These are phyloP conservation scores for Albatrellus ellisii DNA, from an alignment of 768 basidiomycete genomes.

Conservation along the genomic window DNA sequence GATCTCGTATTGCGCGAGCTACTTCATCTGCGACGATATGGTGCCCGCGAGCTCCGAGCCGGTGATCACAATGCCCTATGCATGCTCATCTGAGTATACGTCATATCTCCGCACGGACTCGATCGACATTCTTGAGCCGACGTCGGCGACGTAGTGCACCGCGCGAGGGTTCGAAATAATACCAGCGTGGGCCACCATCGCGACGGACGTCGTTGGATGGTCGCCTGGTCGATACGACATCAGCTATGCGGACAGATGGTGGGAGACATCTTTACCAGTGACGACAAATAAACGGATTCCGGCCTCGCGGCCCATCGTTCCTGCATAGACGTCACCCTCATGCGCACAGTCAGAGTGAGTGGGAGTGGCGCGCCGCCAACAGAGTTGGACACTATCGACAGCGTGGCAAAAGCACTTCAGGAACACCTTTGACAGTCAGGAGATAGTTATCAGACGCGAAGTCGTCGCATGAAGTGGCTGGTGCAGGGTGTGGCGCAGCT, in stretches of 20 bases:
- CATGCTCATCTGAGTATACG: no score
- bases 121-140: no score
- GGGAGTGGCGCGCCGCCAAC: constrained; percentile 22
- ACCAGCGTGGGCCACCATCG: constrained; percentile 51
- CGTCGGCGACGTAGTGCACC: constrained; percentile 26
- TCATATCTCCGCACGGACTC: no score
- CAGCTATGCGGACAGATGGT: background rate
- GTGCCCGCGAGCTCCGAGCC: constrained; percentile 20
- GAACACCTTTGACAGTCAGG: constrained; percentile 36
- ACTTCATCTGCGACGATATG: constrained; percentile 10
- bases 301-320: constrained; percentile 38
- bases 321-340: constrained; percentile 24
- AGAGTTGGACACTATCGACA: constrained; percentile 27
- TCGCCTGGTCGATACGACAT: constrained; percentile 24
- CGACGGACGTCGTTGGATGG: constrained; percentile 44
- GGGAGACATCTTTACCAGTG: constrained; percentile 23
- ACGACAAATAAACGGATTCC: constrained; percentile 55
- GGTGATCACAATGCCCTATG: constrained; percentile 32
- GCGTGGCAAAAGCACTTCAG: constrained; percentile 33
- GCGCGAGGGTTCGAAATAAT: constrained; percentile 29
- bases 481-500: constrained; percentile 9
- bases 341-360: constrained; percentile 19
- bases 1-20: constrained; percentile 28
- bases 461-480: constrained; percentile 19
- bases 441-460: constrained; percentile 18